Conservation (phyloP, 2,329 filamentous ascomycete genomes). For the Ascochyta rabiei region DNA sequence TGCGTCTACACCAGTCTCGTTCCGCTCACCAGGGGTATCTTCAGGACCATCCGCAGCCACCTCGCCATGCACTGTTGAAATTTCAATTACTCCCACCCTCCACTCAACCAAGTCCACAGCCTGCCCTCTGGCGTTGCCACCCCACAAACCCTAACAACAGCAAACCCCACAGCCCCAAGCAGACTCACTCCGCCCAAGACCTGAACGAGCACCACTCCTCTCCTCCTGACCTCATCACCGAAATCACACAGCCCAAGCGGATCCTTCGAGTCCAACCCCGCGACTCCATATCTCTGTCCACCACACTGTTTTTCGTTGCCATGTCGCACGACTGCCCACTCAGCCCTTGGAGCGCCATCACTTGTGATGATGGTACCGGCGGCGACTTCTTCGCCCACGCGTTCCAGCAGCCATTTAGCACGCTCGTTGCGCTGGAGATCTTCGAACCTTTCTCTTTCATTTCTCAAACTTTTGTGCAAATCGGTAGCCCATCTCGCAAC, state of each 20-base stretch:
- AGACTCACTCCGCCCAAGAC: constrained; percentile 76
- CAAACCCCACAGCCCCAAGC: constrained; percentile 71
- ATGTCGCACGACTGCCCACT: constrained; percentile 44
- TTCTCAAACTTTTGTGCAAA: constrained; percentile 75
- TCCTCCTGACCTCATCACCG: constrained; percentile 67
- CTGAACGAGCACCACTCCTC: constrained; percentile 72
- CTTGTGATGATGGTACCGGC: constrained; percentile 38
- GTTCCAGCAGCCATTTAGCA: constrained; percentile 72
- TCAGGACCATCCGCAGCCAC: not conserved
- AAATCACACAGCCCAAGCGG: constrained; percentile 79
- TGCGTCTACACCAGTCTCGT: not conserved
- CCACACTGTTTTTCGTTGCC: constrained; percentile 33
- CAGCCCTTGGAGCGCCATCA: constrained; percentile 34
- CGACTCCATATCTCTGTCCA: constrained; percentile 27
- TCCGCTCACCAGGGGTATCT: not conserved
- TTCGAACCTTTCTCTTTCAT: constrained; percentile 74
- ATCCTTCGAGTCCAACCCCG: constrained; percentile 66
- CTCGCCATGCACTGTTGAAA: no score
- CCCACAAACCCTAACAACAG: constrained; percentile 47
- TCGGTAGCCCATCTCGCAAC: constrained; percentile 84
- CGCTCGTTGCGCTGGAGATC: constrained; percentile 65
- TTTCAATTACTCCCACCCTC: constrained; percentile 10
- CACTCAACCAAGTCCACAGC: constrained; percentile 36
- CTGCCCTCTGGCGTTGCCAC: constrained; percentile 36
- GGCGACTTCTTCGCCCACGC: constrained; percentile 68